Base-by-base conservation (phyloP, 768 basidiomycete genomes). In the Astraeus odoratus region DNA sequence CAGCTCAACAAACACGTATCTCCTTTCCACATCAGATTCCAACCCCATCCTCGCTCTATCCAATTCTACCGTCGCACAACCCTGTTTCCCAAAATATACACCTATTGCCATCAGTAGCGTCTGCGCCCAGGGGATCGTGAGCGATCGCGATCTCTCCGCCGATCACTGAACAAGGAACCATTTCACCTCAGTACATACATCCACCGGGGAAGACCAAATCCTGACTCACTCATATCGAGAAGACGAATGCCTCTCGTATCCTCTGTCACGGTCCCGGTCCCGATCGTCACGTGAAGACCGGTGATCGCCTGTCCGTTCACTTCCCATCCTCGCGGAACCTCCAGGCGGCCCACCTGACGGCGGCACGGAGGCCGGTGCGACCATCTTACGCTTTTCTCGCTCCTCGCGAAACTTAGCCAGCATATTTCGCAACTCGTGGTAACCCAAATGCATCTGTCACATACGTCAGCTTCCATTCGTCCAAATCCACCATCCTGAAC, bases 351-450 rank as follows among this genome's bases (percentile, higher is more conserved):
- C 58, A 24, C 68, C 61, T 23, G 70, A 55, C 25, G 70, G 69
- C 23, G 67, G 56, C 20, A 43, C 54, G 8, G 58, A 51, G 39
- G 72, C 66, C 47, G 78, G 73, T 31, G 74, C 75, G 51, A 66
- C 72, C 60, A 79, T 81, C 59, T 85, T 81, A 48, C 73, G 74
- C 67, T 86, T 87, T 64, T 88, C 85, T 48, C 93, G 83, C 43
- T 92, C 87, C 61, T 94, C 93, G 51, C 83, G 82, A 67, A 97
- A 96, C 60, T 90, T 87, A 47, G 72, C 65, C 43, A 99, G 75
- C 80, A 96, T 87, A 67, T 93, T 89, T 46, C 96, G 89, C 50
- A 99, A 75, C 68, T 98, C 94, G 65, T 97, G 93, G 70, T 99
- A 99, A 8, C 96, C 96, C 59, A 98, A 67, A 73, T 98, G 96